Evolutionary conservation across 208 protist genomes (phyloP), one percentile per base, ranked within the genome.

Genomic region (Leishmania guyanensis): DNA sequence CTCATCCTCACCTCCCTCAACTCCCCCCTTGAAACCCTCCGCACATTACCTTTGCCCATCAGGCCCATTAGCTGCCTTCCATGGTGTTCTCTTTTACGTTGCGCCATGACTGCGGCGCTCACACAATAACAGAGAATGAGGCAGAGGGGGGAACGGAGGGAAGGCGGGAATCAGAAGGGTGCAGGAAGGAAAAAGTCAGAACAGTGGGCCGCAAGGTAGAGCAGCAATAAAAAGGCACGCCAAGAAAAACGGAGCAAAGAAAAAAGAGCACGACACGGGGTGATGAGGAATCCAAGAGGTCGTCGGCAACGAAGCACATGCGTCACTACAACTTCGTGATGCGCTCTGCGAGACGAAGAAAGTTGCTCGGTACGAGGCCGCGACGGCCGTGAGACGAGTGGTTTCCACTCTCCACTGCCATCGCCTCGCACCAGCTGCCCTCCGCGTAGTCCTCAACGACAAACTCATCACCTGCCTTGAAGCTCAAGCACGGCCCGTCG

Each of bases 381-480:
- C 68, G 82, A 46, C 83, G 51, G 71, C 76, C 62, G 60, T 82
- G 58, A 51, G 75, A 64, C 53, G 83, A 51, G 70, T 79, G 83
- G 74, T 82, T 83, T 26, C 75, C 77, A 26, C 58, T 78, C 20
- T 85, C 78, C 17, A 92, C 71, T 9, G 73, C 48, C 65, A 81
- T 81, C 2, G 93, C 93, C 62, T 92, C 86, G 79, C 93, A 96
- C 93, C 93, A 96, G 48, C 79, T 84, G 46, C 85, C 90, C 70
- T 94, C 85, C 6, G 74, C 86, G 77, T 93, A 96, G 58, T 96
- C 88, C 62, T 93, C 86, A 51, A 96, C 88, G 5, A 96, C 71
- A 77, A 96, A 96, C 81, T 92, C 86, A 82, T 96, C 93, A n/a
- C 93, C 93, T 0, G 90, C 88, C 68, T 91, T 92, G 84, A 96